phyloP scores from a whole-genome alignment of 768 basidiomycete genomes.

The Termitomyces sp. region DNA sequence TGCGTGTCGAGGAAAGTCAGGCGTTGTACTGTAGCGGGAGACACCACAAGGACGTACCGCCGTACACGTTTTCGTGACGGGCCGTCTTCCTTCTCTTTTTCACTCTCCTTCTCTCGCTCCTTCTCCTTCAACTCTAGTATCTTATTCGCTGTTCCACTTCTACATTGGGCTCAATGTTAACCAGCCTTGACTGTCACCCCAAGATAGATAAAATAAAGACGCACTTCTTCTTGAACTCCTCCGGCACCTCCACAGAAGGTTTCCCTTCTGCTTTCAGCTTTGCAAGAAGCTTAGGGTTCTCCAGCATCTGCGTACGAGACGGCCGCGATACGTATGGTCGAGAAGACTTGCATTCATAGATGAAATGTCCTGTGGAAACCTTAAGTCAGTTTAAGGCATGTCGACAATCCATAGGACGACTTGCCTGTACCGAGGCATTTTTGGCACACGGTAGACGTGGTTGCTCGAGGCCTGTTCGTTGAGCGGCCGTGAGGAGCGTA shows the following conservation, averaged over 20 bases:
- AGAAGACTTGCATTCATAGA: slow-evolving; percentile 80
- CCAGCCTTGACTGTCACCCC: not conserved
- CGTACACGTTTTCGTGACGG: slow-evolving; percentile 33
- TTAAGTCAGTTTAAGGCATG: not conserved
- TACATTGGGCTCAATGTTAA: slow-evolving; percentile 19
- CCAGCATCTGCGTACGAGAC: slow-evolving; percentile 80
- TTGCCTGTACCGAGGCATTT: slow-evolving; percentile 72
- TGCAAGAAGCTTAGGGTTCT: slow-evolving; percentile 64
- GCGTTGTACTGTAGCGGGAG: not conserved
- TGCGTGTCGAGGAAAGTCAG: not conserved
- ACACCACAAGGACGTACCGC: slow-evolving; percentile 22
- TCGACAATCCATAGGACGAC: slow-evolving; percentile 4
- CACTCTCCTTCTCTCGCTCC: slow-evolving; percentile 45
- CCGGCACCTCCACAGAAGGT: slow-evolving; percentile 81
- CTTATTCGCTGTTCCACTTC: slow-evolving; percentile 77
- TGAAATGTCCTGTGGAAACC: slow-evolving; percentile 68
- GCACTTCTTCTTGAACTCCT: slow-evolving; percentile 84
- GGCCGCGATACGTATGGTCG: slow-evolving; percentile 87
- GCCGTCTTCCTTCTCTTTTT: slow-evolving; percentile 31
- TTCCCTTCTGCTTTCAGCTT: slow-evolving; percentile 68
- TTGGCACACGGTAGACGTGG: slow-evolving; percentile 70
- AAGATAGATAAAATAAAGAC: slow-evolving; percentile 18
- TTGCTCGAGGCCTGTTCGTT: slow-evolving; percentile 58
- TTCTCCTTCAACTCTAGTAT: slow-evolving; percentile 84
- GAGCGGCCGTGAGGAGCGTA: slow-evolving; percentile 70